Conservation (phyloP, 164 flowering plant species). For the Sextonia rubra region DNA sequence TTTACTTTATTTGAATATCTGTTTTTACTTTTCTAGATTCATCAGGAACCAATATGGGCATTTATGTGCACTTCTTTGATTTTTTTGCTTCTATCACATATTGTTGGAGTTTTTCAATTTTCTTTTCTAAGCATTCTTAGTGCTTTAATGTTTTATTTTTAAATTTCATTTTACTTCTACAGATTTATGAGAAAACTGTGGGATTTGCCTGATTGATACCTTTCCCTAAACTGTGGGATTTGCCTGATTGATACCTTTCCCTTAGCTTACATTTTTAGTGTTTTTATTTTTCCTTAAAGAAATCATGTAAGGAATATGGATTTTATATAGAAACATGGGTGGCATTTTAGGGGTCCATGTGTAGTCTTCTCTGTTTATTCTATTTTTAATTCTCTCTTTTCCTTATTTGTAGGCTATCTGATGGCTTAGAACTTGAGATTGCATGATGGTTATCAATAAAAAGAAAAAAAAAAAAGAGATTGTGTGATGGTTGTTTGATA, state of each 20-base stretch:
- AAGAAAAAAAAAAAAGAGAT: too few species aligned
- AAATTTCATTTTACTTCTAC: not conserved
- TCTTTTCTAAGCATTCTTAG: too few species aligned
- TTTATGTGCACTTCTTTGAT: too few species aligned
- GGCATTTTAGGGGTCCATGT: not conserved
- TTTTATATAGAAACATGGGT: not conserved
- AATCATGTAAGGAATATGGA: not conserved
- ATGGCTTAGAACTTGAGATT: not conserved
- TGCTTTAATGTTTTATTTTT: too few species aligned
- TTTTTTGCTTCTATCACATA: too few species aligned
- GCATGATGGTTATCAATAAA: not conserved
- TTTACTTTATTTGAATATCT: not conserved
- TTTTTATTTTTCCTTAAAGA: not conserved
- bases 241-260: not conserved
- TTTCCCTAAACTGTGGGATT: too few species aligned
- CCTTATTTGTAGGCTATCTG: not conserved
- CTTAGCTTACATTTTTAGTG: not conserved
- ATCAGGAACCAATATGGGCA: not conserved
- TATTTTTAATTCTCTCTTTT: not conserved
- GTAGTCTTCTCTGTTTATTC: not conserved
- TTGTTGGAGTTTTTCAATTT: too few species aligned
- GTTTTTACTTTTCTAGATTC: not conserved
- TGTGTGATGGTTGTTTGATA: not conserved
- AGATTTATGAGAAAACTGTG: not conserved
- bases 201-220: not conserved